These are phyloP conservation scores for Phytophthora sp. DNA, from an alignment of 352 stramenopile genomes.

Conservation along the genomic window DNA sequence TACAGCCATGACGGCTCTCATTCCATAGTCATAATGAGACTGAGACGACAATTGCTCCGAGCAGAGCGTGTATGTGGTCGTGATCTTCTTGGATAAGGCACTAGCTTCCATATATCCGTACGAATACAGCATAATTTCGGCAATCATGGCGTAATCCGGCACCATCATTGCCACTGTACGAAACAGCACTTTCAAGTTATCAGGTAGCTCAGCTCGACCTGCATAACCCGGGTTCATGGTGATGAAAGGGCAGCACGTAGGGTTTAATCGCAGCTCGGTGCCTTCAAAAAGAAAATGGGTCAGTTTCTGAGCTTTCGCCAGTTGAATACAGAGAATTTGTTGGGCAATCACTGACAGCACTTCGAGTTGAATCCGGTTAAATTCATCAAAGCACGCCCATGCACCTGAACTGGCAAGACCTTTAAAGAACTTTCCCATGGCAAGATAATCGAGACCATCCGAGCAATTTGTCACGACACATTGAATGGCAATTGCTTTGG, in stretches of 20 bases:
- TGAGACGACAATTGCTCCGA: slow-evolving; percentile 95
- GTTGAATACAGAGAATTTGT: slow-evolving; percentile 92
- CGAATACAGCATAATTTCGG: slow-evolving; percentile 94
- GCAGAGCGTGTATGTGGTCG: slow-evolving; percentile 93
- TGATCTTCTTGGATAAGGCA: slow-evolving; percentile 93
- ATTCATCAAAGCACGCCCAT: slow-evolving; percentile 94
- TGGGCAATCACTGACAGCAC: slow-evolving; percentile 93
- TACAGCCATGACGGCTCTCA: slow-evolving; percentile 95
- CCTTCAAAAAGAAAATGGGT: slow-evolving; percentile 92
- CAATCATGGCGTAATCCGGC: slow-evolving; percentile 94
- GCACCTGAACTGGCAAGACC: slow-evolving; percentile 88
- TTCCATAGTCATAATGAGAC: slow-evolving; percentile 97
- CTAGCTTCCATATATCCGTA: slow-evolving; percentile 93
- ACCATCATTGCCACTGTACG: slow-evolving; percentile 95
- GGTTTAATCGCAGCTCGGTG: slow-evolving; percentile 88
- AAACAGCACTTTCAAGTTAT: slow-evolving; percentile 95
- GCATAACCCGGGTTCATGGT: slow-evolving; percentile 94
- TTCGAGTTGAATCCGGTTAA: slow-evolving; percentile 94
- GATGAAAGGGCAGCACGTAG: slow-evolving; percentile 93
- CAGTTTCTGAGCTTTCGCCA: slow-evolving; percentile 81
- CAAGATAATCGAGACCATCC: slow-evolving; percentile 89
- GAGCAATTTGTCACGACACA: slow-evolving; percentile 95
- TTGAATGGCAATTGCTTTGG: slow-evolving; percentile 93
- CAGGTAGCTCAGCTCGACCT: slow-evolving; percentile 88
- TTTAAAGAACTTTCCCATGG: slow-evolving; percentile 96